A percentile compares a stretch with the other conserved stretches of the same genome.
phyloP scores from a whole-genome alignment of 2,329 filamentous ascomycete species.

The Cryphonectria naterciae region DNA sequence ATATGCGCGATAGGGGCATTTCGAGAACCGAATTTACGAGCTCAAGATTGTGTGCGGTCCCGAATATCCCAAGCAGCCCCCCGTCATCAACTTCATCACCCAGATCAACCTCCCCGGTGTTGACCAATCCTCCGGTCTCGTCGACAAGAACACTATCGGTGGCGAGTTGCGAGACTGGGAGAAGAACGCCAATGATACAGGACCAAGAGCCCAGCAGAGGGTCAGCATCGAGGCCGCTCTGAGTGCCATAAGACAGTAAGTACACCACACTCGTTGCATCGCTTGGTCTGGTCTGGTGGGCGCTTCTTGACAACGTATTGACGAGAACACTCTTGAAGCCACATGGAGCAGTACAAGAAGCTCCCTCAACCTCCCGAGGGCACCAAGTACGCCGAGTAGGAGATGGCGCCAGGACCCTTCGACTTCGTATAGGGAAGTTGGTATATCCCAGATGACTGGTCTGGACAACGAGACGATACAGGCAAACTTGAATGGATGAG shows the following conservation, averaged over 20 bases:
- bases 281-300: neutral
- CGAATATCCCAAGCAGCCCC: conserved; percentile 86
- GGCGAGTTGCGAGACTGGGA: conserved; percentile 85
- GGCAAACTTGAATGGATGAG: neutral
- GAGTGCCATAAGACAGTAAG: conserved; percentile 41
- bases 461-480: neutral
- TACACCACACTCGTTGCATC: neutral
- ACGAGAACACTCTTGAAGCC: conserved; percentile 57
- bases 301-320: conserved; percentile 19
- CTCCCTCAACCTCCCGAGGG: conserved; percentile 92
- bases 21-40: conserved; percentile 99
- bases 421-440: neutral
- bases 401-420: neutral
- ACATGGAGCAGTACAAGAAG: conserved; percentile 97
- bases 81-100: conserved; percentile 88
- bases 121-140: conserved; percentile 76
- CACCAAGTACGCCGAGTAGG: conserved; percentile 49
- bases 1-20: conserved; percentile 69
- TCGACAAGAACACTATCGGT: conserved; percentile 81
- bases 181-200: conserved; percentile 66
- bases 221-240: conserved; percentile 42
- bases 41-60: conserved; percentile 94
- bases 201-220: conserved; percentile 38
- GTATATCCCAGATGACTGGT: neutral
- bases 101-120: conserved; percentile 98